These are phyloP conservation scores for Phytophthora quininea DNA, from an alignment of 352 stramenopile species.

Conservation along the genomic window DNA sequence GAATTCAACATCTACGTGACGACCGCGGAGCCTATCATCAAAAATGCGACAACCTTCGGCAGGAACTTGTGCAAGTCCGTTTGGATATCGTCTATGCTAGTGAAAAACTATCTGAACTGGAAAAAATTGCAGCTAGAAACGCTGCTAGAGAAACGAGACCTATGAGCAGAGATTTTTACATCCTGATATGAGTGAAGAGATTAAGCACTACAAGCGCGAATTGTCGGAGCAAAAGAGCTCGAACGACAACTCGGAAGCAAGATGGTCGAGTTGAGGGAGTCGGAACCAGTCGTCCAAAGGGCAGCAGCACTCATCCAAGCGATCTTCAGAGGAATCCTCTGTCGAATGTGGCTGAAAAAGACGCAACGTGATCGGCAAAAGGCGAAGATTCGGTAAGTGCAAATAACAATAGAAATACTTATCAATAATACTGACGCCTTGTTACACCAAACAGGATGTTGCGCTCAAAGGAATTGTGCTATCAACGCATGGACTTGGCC, in stretches of 20 bases:
- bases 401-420: background rate
- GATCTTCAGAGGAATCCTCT: constrained; percentile 25
- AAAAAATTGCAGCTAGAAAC: constrained; percentile 21
- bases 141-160: background rate
- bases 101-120: constrained; percentile 10
- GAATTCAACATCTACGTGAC: constrained; percentile 27
- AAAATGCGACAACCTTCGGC: constrained; percentile 19
- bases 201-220: constrained; percentile 41
- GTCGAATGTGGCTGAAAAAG: constrained; percentile 12
- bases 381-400: constrained; percentile 13
- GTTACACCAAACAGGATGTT: constrained; percentile 21
- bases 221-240: constrained; percentile 26
- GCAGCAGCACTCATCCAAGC: constrained; percentile 46
- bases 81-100: constrained; percentile 24
- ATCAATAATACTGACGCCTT: background rate
- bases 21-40: constrained; percentile 28
- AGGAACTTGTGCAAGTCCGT: constrained; percentile 22
- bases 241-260: constrained; percentile 12
- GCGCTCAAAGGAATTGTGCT: constrained; percentile 45
- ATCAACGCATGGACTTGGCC: constrained; percentile 45
- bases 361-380: constrained; percentile 13
- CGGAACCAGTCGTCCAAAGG: constrained; percentile 29
- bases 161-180: constrained; percentile 26
- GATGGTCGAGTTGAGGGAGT: constrained; percentile 15
- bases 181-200: constrained; percentile 37